Percentiles rank a stretch among this genome's conserved stretches.
Conservation (phyloP, 1,284 basidiomycete species). For the Austropuccinia psidii region DNA sequence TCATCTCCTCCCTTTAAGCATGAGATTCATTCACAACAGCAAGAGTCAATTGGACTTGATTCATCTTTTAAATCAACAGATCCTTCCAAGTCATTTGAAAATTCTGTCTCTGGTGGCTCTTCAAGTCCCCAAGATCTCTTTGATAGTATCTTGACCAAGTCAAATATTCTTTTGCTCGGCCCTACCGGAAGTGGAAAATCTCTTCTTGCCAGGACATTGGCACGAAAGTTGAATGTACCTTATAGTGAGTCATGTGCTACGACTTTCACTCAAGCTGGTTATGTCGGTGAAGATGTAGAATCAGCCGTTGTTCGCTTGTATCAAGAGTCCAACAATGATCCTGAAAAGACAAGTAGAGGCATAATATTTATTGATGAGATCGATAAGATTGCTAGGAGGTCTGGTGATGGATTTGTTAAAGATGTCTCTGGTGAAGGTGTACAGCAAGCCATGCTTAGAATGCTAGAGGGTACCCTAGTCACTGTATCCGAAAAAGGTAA, state of each 20-base stretch:
- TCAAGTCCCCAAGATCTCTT: background rate
- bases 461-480: constrained; percentile 84
- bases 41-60: no score
- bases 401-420: constrained; percentile 58
- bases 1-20: no score
- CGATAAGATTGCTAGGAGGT: constrained; percentile 75
- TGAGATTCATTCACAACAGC: no score
- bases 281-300: constrained; percentile 87
- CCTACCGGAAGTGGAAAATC: constrained; percentile 65
- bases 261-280: constrained; percentile 51
- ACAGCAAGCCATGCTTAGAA: constrained; percentile 78
- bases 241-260: constrained; percentile 57
- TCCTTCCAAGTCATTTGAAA: no score
- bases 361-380: constrained; percentile 96
- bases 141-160: constrained; percentile 18
- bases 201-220: constrained; percentile 71
- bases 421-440: constrained; percentile 96
- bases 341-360: constrained; percentile 71
- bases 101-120: no score
- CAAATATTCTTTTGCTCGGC: constrained; percentile 39
- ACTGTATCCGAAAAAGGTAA: constrained; percentile 63
- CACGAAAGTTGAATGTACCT: constrained; percentile 76
- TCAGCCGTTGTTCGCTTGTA: constrained; percentile 74
- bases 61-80: no score
- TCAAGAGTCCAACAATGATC: constrained; percentile 78